Evolutionary conservation across 2,329 filamentous ascomycete species (phyloP).

Genomic region (Beauveria sp.): DNA sequence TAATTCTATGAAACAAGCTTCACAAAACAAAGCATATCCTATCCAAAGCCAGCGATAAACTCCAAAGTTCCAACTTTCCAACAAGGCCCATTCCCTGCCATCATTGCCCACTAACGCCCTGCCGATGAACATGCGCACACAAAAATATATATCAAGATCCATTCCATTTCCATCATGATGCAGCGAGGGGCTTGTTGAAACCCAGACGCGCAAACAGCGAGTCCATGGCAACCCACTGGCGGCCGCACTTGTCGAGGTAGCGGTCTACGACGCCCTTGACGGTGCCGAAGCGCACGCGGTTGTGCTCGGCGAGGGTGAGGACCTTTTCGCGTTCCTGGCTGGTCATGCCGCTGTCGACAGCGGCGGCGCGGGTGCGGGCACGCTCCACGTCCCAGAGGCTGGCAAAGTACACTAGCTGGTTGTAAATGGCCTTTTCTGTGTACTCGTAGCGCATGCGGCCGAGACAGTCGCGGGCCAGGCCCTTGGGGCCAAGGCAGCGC

Average conservation of each 20-base stretch:
- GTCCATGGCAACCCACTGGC: constrained; percentile 93
- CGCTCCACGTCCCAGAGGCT: constrained; percentile 85
- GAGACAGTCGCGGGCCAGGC: constrained; percentile 73
- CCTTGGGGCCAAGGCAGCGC: constrained; percentile 79
- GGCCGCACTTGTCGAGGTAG: constrained; percentile 82
- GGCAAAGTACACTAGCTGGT: constrained; percentile 84
- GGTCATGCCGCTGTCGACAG: constrained; percentile 38
- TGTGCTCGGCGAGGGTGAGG: constrained; percentile 68
- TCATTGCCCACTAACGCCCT: background rate
- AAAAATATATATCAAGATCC: background rate
- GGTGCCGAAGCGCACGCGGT: constrained; percentile 69
- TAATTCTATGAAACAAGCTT: background rate
- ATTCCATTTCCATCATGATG: background rate
- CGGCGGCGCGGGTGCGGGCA: constrained; percentile 47
- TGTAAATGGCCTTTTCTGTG: constrained; percentile 84
- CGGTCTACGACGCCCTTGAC: constrained; percentile 70
- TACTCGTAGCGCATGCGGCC: constrained; percentile 87
- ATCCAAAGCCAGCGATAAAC: background rate
- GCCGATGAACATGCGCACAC: background rate
- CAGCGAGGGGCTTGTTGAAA: constrained; percentile 32
- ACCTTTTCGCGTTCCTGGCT: constrained; percentile 57
- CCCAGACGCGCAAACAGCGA: constrained; percentile 67
- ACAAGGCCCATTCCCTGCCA: background rate
- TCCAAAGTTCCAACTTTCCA: background rate
- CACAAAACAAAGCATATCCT: background rate